These are phyloP conservation scores for Arthrobotrys megalospora DNA, from an alignment of 2,329 filamentous ascomycete species.

Conservation along the genomic window DNA sequence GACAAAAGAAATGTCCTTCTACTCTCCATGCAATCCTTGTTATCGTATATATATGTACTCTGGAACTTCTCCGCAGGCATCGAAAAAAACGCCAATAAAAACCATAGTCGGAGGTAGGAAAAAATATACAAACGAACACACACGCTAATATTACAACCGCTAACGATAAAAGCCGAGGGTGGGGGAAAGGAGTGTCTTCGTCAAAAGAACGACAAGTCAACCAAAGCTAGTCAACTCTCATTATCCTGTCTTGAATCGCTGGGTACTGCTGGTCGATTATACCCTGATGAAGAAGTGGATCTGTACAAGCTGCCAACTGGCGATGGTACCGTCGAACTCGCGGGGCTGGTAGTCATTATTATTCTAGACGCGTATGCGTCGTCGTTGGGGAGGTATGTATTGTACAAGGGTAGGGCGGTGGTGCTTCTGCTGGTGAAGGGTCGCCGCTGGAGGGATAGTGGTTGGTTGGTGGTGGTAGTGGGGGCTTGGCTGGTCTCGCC, in stretches of 20 bases:
- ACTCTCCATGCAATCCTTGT: not conserved
- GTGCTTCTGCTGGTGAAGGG: constrained; percentile 48
- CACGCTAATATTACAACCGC: constrained; percentile 33
- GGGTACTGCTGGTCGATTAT: constrained; percentile 2
- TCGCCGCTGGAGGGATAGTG: constrained; percentile 41
- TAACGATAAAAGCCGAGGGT: not conserved
- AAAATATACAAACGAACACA: constrained; percentile 3
- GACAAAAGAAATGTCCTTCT: too few relatives aligned
- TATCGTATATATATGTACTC: constrained; percentile 9
- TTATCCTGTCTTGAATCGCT: constrained; percentile 25
- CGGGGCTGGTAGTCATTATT: constrained; percentile 5
- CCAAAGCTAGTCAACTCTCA: constrained; percentile 51
- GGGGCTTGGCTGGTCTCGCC: constrained; percentile 1
- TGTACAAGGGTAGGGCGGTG: constrained; percentile 44
- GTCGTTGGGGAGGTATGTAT: constrained; percentile 41
- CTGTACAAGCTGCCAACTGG: constrained; percentile 5
- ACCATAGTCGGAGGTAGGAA: not conserved
- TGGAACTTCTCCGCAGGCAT: not conserved
- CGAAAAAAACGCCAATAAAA: constrained; percentile 12
- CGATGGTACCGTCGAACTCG: constrained; percentile 21
- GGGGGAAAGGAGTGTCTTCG: not conserved
- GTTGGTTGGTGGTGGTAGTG: constrained; percentile 7
- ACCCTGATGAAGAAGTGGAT: not conserved
- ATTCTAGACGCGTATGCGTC: constrained; percentile 37
- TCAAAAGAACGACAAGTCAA: constrained; percentile 41